phyloP scores from a whole-genome alignment of 306 rosid species.

The Alnus glutinosa region DNA sequence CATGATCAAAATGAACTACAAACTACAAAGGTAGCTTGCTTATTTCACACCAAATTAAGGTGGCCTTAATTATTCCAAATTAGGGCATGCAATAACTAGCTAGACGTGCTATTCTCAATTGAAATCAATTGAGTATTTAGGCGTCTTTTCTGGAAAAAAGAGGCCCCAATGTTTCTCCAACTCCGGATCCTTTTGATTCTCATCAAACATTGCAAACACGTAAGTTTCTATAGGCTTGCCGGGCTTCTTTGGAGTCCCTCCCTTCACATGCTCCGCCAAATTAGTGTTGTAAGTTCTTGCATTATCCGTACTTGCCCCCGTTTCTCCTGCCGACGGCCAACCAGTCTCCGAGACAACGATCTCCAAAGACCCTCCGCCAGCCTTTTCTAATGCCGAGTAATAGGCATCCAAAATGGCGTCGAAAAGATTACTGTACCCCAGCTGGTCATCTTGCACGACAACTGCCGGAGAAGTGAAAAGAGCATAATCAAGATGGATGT shows the following conservation, averaged over 20 bases:
- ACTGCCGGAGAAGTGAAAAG: slow-evolving; percentile 28
- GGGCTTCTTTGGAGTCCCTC: slow-evolving; percentile 46
- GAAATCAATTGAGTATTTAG: slow-evolving; percentile 35
- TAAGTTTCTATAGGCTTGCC: slow-evolving; percentile 35
- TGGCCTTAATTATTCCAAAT: neutral
- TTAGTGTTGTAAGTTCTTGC: slow-evolving; percentile 41
- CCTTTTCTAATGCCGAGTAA: slow-evolving; percentile 43
- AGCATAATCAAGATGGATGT: slow-evolving; percentile 34
- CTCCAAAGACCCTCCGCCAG: slow-evolving; percentile 33
- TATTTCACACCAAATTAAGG: too few relatives aligned
- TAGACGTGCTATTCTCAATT: slow-evolving; percentile 2
- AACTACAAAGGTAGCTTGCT: too few relatives aligned
- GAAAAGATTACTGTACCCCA: slow-evolving; percentile 39
- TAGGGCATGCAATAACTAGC: neutral
- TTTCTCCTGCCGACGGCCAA: slow-evolving; percentile 52
- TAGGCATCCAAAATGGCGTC: slow-evolving; percentile 41
- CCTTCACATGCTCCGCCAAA: slow-evolving; percentile 34
- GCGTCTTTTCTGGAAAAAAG: slow-evolving; percentile 34
- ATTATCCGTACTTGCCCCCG: slow-evolving; percentile 26
- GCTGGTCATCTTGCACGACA: slow-evolving; percentile 32
- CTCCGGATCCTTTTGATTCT: slow-evolving; percentile 25
- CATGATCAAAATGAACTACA: too few relatives aligned
- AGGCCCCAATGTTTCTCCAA: slow-evolving; percentile 41
- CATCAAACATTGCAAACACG: slow-evolving; percentile 45
- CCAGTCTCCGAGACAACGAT: slow-evolving; percentile 51